Evolutionary conservation across 345 rosid genomes (phyloP).

Genomic region (Pistacia vera): DNA sequence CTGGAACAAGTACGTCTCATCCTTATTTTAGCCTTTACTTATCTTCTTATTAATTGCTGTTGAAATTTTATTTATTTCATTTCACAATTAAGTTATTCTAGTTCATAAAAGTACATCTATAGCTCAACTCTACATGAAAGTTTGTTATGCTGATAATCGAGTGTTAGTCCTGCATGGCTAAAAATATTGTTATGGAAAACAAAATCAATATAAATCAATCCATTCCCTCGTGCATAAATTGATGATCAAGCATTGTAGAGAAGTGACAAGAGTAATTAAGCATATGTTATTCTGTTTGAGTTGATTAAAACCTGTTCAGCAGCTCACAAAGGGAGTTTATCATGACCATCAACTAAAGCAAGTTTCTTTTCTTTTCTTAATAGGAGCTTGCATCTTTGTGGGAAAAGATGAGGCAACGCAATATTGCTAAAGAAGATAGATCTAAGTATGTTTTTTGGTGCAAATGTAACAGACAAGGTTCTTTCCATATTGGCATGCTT

Average conservation of each 20-base stretch:
- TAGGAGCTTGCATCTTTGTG: conserved; percentile 91
- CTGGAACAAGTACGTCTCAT: conserved; percentile 65
- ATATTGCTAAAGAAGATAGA: conserved; percentile 83
- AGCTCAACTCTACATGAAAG: no score
- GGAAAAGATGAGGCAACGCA: conserved; percentile 94
- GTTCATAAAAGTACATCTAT: not conserved
- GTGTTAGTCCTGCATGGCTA: not conserved
- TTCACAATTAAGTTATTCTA: not conserved
- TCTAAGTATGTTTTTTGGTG: conserved; percentile 53
- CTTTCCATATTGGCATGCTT: not conserved
- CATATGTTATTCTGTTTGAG: not conserved
- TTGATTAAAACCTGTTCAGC: not conserved
- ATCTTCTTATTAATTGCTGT: not conserved
- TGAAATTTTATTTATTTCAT: not conserved
- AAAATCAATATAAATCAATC: no score
- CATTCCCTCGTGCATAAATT: not conserved
- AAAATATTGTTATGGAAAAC: not conserved
- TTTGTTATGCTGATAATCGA: not conserved
- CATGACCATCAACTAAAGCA: not conserved
- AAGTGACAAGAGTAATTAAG: not conserved
- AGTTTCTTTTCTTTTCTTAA: not conserved
- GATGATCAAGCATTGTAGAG: not conserved
- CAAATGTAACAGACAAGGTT: conserved; percentile 2
- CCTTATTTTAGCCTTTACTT: not conserved
- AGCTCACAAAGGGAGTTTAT: not conserved